Evolutionary conservation across 148 eudicot species (phyloP).

Genomic region (Silene uniflora): DNA sequence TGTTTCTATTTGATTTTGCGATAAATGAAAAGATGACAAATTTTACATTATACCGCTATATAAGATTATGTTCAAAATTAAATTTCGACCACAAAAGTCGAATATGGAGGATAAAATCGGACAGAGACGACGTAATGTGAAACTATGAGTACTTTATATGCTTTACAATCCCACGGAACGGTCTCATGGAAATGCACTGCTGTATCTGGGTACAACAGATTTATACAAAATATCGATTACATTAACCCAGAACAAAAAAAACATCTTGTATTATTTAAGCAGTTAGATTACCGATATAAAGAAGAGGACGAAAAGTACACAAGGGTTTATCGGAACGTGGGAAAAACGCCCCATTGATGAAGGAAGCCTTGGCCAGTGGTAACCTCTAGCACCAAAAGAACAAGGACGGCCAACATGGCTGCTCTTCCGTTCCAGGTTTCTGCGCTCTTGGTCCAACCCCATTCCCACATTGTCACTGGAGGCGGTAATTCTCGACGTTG

Average conservation of each 20-base stretch:
- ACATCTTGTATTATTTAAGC: not conserved
- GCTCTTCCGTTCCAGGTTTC: constrained; percentile 99
- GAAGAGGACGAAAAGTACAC: not conserved
- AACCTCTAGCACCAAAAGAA: constrained; percentile 73
- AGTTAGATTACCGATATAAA: not conserved
- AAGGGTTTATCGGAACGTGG: constrained; percentile 33
- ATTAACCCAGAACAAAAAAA: too few species aligned
- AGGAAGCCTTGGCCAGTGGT: constrained; percentile 89
- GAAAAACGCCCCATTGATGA: constrained; percentile 89
- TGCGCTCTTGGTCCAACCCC: constrained; percentile 98
- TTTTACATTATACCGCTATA: not conserved
- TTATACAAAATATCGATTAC: constrained; percentile 25
- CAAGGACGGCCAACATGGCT: constrained; percentile 89
- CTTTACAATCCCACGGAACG: constrained; percentile 14
- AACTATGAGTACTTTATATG: not conserved
- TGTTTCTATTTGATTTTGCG: not conserved
- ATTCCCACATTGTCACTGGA: constrained; percentile 86
- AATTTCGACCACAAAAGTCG: not conserved
- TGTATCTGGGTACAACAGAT: constrained; percentile 21
- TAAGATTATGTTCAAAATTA: too few species aligned
- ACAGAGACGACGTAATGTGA: too few species aligned
- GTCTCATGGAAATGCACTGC: constrained; percentile 13
- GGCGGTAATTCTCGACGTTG: constrained; percentile 88
- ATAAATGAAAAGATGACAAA: not conserved
- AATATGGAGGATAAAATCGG: too few species aligned